Percentiles rank a stretch among this genome's conserved stretches.
These are phyloP conservation scores for Sporisorium iseilematis-ciliati DNA, from an alignment of 1,284 basidiomycete genomes.

Conservation along the genomic window DNA sequence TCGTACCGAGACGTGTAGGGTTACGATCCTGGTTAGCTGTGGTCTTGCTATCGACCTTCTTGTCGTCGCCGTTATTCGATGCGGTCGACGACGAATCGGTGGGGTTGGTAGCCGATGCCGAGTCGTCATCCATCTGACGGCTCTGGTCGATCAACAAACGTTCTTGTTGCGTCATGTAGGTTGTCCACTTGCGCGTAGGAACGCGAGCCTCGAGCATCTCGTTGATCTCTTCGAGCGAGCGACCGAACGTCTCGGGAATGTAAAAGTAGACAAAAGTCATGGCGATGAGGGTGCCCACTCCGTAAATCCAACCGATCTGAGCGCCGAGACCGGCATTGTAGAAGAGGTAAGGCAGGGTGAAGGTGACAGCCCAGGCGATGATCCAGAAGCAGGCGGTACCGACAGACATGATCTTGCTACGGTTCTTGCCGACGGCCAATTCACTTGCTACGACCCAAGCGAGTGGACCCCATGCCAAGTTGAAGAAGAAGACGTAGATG, in stretches of 20 bases:
- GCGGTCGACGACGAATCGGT: constrained; percentile 27
- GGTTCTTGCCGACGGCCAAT: constrained; percentile 70
- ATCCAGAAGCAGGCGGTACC: constrained; percentile 72
- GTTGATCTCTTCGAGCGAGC: constrained; percentile 64
- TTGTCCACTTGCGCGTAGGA: constrained; percentile 56
- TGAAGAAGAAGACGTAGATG: constrained; percentile 72
- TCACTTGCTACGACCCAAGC: constrained; percentile 71
- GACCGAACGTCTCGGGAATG: constrained; percentile 68
- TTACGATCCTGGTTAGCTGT: constrained; percentile 18
- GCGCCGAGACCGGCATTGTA: constrained; percentile 70
- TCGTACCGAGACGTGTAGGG: constrained; percentile 32
- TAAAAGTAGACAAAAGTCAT: constrained; percentile 72
- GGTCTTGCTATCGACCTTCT: constrained; percentile 35
- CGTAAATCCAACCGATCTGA: constrained; percentile 71
- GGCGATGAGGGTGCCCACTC: constrained; percentile 68
- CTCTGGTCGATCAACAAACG: constrained; percentile 45
- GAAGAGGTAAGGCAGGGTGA: constrained; percentile 61
- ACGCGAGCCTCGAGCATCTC: constrained; percentile 62
- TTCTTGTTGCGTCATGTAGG: constrained; percentile 48
- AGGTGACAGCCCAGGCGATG: constrained; percentile 71
- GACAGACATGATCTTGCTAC: constrained; percentile 72
- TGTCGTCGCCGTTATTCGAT: constrained; percentile 26
- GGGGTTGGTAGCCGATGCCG: constrained; percentile 23
- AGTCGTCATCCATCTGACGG: constrained; percentile 25
- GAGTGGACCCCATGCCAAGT: constrained; percentile 72